A percentile compares a stretch with the other conserved stretches of the same genome.
Evolutionary conservation across 306 rosid genomes (phyloP).

Genomic region (Canavalia gladiata): DNA sequence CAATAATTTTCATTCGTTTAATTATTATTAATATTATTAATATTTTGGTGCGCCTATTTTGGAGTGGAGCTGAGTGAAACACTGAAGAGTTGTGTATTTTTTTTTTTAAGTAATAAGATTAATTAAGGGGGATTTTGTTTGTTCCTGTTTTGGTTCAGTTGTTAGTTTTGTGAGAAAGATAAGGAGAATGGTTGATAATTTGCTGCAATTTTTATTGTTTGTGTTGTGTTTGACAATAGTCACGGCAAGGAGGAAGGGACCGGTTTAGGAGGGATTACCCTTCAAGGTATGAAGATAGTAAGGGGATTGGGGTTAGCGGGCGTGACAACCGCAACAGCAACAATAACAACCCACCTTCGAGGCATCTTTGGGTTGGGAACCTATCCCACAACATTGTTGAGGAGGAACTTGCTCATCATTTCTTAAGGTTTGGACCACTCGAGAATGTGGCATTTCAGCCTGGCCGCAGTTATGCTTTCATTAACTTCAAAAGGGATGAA

Average conservation of each 20-base stretch:
- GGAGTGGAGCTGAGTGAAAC: conserved; percentile 7
- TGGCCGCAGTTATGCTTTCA: conserved; percentile 85
- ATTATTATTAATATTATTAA: background rate
- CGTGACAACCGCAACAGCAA: conserved; percentile 45
- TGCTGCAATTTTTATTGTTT: conserved; percentile 22
- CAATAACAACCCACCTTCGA: conserved; percentile 71
- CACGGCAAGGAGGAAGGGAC: conserved; percentile 59
- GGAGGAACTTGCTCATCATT: conserved; percentile 74
- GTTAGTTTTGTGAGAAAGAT: conserved; percentile 27
- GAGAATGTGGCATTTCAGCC: conserved; percentile 89
- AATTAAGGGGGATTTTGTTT: background rate
- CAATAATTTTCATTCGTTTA: background rate
- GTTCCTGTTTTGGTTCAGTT: background rate
- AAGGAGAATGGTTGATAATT: conserved; percentile 11
- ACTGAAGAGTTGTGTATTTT: background rate
- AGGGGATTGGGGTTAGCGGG: conserved; percentile 47
- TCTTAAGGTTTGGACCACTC: conserved; percentile 74
- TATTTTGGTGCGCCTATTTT: background rate
- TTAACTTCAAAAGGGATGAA: conserved; percentile 78
- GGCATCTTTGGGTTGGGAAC: conserved; percentile 95
- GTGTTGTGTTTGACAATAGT: conserved; percentile 49
- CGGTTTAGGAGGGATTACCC: conserved; percentile 64
- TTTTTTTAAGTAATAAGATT: background rate
- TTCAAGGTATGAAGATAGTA: conserved; percentile 55
- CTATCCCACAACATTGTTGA: conserved; percentile 68